These are phyloP conservation scores for Daldinia loculata DNA, from an alignment of 495 filamentous ascomycete species.

Conservation along the genomic window DNA sequence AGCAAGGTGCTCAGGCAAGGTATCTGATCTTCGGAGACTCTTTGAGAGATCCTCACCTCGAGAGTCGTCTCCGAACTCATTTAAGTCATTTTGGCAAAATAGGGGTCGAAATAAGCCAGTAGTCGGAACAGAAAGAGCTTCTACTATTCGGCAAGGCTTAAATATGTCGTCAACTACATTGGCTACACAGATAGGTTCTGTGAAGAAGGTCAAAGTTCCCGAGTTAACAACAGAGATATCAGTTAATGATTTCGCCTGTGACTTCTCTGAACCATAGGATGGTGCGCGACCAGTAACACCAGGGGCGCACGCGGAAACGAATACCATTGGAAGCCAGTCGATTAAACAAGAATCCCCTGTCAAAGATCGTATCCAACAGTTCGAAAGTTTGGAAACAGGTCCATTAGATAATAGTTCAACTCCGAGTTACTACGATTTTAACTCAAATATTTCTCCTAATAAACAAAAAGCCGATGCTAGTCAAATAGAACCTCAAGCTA, in stretches of 20 bases:
- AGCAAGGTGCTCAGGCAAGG: slow-evolving; percentile 26
- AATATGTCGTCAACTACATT: slow-evolving; percentile 37
- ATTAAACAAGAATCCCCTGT: slow-evolving; percentile 45
- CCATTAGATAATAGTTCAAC: slow-evolving; percentile 7
- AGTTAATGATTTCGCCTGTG: slow-evolving; percentile 43
- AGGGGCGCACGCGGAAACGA: slow-evolving; percentile 21
- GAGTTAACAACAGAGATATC: slow-evolving; percentile 42
- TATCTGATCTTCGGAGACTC: slow-evolving; percentile 42
- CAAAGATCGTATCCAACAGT: slow-evolving; percentile 47
- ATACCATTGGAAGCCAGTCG: background rate
- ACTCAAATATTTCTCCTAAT: background rate
- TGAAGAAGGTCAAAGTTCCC: slow-evolving; percentile 24
- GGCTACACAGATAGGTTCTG: slow-evolving; percentile 27
- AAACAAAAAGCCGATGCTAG: background rate
- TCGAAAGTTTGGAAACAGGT: slow-evolving; percentile 43
- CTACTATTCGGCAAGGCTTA: slow-evolving; percentile 12
- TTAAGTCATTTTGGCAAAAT: slow-evolving; percentile 32
- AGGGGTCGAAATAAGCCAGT: slow-evolving; percentile 19
- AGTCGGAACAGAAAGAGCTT: slow-evolving; percentile 16
- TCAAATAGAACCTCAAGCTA: background rate
- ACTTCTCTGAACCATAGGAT: slow-evolving; percentile 30
- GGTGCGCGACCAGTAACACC: slow-evolving; percentile 10
- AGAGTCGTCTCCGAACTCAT: slow-evolving; percentile 23
- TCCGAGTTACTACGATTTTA: background rate
- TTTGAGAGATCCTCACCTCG: slow-evolving; percentile 42